phyloP scores from a whole-genome alignment of 306 rosid genomes.

The Prunus mira region DNA sequence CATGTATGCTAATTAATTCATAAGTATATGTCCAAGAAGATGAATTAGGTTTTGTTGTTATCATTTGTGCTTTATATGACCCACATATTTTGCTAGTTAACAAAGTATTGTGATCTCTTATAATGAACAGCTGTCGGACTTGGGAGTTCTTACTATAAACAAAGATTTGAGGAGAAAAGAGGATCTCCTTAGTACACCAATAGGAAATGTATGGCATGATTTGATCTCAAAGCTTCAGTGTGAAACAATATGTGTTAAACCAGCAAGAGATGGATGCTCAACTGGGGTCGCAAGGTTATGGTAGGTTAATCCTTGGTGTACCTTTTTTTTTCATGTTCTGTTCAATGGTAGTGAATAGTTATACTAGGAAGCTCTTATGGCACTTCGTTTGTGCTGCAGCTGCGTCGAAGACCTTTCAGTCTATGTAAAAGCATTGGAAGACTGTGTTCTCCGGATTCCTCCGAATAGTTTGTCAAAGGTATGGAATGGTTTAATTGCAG shows the following conservation, averaged over 20 bases:
- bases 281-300: slow-evolving; percentile 95
- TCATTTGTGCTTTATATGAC: background rate
- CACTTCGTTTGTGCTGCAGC: slow-evolving; percentile 42
- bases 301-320: slow-evolving; percentile 42
- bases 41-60: slow-evolving; percentile 5
- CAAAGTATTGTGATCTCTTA: slow-evolving; percentile 18
- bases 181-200: slow-evolving; percentile 45
- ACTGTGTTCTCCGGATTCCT: slow-evolving; percentile 69
- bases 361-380: background rate
- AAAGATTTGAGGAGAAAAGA: slow-evolving; percentile 58
- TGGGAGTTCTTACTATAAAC: slow-evolving; percentile 79
- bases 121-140: slow-evolving; percentile 56
- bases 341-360: background rate
- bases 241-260: slow-evolving; percentile 85
- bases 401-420: slow-evolving; percentile 65
- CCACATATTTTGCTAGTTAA: slow-evolving; percentile 18
- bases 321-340: slow-evolving; percentile 1
- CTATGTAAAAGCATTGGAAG: slow-evolving; percentile 66
- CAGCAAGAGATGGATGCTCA: slow-evolving; percentile 95
- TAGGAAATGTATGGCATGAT: slow-evolving; percentile 64
- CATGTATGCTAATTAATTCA: slow-evolving; percentile 49
- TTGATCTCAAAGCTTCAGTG: slow-evolving; percentile 67
- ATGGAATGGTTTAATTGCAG: slow-evolving; percentile 10
- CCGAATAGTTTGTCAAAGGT: slow-evolving; percentile 90
- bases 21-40: background rate